Percentiles rank a stretch among this genome's conserved stretches.
phyloP scores from a whole-genome alignment of 371 early-diverging fungal genomes.

The Syncephalis plumigaleata region DNA sequence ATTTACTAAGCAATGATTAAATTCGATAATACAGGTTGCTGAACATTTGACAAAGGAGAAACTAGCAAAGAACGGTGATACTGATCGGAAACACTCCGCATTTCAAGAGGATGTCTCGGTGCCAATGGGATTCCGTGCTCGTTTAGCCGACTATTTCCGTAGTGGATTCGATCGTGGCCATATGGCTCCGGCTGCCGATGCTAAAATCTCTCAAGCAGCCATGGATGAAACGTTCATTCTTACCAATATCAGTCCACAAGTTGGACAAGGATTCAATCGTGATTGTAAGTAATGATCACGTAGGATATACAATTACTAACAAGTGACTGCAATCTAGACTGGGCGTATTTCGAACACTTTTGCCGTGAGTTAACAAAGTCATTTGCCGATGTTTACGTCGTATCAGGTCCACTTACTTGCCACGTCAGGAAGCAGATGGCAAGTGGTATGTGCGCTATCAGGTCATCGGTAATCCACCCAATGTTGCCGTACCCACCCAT shows the following conservation, averaged over 20 bases:
- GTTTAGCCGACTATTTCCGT: slow-evolving; percentile 43
- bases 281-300: slow-evolving; percentile 22
- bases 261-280: slow-evolving; percentile 67
- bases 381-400: slow-evolving; percentile 55
- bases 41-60: slow-evolving; percentile 58
- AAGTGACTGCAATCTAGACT: slow-evolving; percentile 21
- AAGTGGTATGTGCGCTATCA: slow-evolving; percentile 74
- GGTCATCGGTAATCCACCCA: slow-evolving; percentile 75
- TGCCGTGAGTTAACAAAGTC: slow-evolving; percentile 38
- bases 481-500: slow-evolving; percentile 84
- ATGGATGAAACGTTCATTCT: slow-evolving; percentile 67
- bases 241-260: slow-evolving; percentile 69
- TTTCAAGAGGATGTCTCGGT: slow-evolving; percentile 49
- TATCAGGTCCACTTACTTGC: slow-evolving; percentile 71
- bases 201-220: slow-evolving; percentile 39
- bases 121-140: slow-evolving; percentile 47
- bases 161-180: slow-evolving; percentile 72
- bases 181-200: slow-evolving; percentile 72
- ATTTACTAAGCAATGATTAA: neutral
- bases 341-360: slow-evolving; percentile 65
- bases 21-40: slow-evolving; percentile 22
- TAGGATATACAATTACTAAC: neutral
- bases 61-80: slow-evolving; percentile 25
- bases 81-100: slow-evolving; percentile 38
- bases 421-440: slow-evolving; percentile 35